Evolutionary conservation across 2,329 filamentous ascomycete genomes (phyloP).

Genomic region (Dactylellina parvicollis): DNA sequence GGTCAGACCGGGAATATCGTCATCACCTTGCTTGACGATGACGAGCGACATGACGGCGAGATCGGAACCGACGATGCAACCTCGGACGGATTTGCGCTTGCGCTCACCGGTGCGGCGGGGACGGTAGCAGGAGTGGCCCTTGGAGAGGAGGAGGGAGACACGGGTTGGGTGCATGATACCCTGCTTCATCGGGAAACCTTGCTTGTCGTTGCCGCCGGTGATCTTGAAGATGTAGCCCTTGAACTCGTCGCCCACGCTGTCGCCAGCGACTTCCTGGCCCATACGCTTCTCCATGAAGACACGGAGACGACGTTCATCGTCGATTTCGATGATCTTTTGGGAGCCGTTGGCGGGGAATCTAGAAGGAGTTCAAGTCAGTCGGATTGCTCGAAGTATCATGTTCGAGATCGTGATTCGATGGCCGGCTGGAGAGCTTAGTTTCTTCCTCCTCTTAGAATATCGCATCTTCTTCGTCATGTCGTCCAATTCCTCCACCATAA

Average conservation of each 20-base stretch:
- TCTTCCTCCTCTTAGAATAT: not conserved
- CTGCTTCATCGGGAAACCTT: conserved; percentile 99
- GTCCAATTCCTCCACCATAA: not conserved
- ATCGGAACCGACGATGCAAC: conserved; percentile 97
- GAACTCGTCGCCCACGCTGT: conserved; percentile 98
- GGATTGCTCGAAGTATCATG: not conserved
- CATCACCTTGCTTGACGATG: conserved; percentile 98
- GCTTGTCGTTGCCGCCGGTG: conserved; percentile 99
- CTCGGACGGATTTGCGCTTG: conserved; percentile 98
- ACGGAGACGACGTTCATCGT: conserved; percentile 99
- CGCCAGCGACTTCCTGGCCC: conserved; percentile 90
- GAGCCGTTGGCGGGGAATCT: conserved; percentile 97
- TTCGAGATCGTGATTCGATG: conserved; percentile 6
- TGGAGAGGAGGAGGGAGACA: conserved; percentile 94
- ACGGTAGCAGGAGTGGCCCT: conserved; percentile 98
- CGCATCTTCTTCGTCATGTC: not conserved
- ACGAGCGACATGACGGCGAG: conserved; percentile 91
- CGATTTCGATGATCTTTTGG: conserved; percentile 98
- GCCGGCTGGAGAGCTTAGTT: not conserved
- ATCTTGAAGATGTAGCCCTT: conserved; percentile 99
- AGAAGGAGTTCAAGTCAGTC: conserved; percentile 11
- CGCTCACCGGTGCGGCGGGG: conserved; percentile 97
- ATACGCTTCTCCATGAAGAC: conserved; percentile 92
- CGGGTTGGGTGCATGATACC: conserved; percentile 98
- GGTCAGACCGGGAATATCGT: conserved; percentile 93